A percentile compares a stretch with the other conserved stretches of the same genome.
Conservation (phyloP, 192 early-diverging fungal genomes). For the Backusella mclennaniae region DNA sequence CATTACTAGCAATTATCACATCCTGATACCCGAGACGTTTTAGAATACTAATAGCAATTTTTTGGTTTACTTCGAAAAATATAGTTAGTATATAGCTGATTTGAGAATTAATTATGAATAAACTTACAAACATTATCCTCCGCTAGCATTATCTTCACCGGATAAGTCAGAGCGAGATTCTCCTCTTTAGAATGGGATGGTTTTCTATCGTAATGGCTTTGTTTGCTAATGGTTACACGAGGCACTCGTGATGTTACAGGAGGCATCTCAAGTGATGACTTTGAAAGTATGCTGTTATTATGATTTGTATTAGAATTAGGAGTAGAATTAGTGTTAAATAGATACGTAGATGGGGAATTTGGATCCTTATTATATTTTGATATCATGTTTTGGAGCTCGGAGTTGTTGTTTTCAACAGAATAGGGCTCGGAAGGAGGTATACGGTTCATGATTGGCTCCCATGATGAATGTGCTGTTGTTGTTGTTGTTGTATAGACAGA, state of each 20-base stretch:
- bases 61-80: constrained; percentile 44
- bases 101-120: neutral
- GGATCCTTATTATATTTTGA: constrained; percentile 9
- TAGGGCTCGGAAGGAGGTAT: neutral
- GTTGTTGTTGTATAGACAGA: neutral
- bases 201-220: constrained; percentile 12
- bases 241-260: neutral
- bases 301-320: constrained; percentile 3
- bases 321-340: constrained; percentile 3
- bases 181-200: constrained; percentile 23
- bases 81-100: neutral
- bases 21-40: constrained; percentile 48
- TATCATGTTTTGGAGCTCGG: constrained; percentile 9
- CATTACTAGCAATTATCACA: constrained; percentile 49
- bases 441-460: neutral
- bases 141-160: constrained; percentile 35
- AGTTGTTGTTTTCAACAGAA: neutral
- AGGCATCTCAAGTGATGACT: neutral
- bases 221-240: constrained; percentile 1
- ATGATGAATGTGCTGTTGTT: neutral
- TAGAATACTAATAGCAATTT: constrained; percentile 51
- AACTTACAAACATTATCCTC: constrained; percentile 41
- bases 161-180: constrained; percentile 23
- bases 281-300: neutral
- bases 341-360: neutral